Evolutionary conservation across 2,329 filamentous ascomycete genomes (phyloP), one percentile per base, ranked within the genome.

Genomic region (Fusarium austroafricanum): DNA sequence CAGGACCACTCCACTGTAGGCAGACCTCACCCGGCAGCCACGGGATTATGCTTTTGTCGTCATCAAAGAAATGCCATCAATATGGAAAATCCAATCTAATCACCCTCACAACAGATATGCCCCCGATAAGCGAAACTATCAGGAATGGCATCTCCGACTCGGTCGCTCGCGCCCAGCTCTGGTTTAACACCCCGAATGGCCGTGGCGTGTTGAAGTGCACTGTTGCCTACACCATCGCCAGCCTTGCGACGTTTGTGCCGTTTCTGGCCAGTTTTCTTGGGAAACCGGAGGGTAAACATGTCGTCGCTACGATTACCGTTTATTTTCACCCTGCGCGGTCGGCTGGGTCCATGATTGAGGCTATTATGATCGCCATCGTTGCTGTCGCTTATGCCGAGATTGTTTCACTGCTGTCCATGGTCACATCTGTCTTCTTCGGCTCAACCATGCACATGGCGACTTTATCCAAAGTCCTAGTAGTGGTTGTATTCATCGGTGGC

Each of bases 311-410:
- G 2, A 89, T 97, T 52, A 96, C 93, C 0, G 94, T 97, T 10
- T 98, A 97, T 75, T 98, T 97, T 73, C 94, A 97, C 76, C 94
- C 95, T 2, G 92, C 93, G 2, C 86, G 95, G 54, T 93, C 93
- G 17, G 88, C 90, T 10, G 95, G 95, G 0, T 96, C 92, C 65
- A 97, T 97, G 93, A 87, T 93, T 55, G 92, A 97, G 78, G 94
- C 94, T 4, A 87, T 91, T 14, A 80, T 94, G 15, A 88, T 96
- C 49, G 92, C 93, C 5, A 81, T 92, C 18, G 84, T 91, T 14
- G 94, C 93, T 1, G 93, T 97, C 65, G 80, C 89, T 23, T 98
- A 97, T 39, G 80, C 80, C 0, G 79, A 81, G 65, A 81, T 92
- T 18, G 82, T 97, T 26, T 92, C 90, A 10, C 86, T 96, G 52